Evolutionary conservation across 2,329 filamentous ascomycete genomes (phyloP), one percentile per base, ranked within the genome.

Genomic region (Fusarium praegraminearum): DNA sequence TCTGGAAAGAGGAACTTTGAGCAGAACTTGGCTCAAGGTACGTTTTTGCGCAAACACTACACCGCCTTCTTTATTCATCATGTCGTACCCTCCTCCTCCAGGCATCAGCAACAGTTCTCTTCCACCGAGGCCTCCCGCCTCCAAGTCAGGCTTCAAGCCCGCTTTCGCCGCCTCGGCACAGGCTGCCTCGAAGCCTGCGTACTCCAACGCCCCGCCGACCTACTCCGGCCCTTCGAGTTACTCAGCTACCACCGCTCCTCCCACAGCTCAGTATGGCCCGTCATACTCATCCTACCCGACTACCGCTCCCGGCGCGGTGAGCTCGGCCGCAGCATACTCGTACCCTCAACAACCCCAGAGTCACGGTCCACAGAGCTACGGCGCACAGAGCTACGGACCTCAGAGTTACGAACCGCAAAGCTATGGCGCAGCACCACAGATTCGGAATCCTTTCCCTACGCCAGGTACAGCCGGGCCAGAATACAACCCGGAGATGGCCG

Each of bases 11-110:
- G 52, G 56, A 70, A 73, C 75, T 78, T 79, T 80, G 78, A 79
- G 79, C 79, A 75, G 63, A 75, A 76, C 50, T 75, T 69, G 77
- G 82, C 83, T 84, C 82, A 83, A 86, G 85, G 85, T 86, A 86
- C 84, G 84, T 81, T 72, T 61, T 65, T 60, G 67, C 63, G 77
- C 65, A 72, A 69, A 72, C 58, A 74, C 67, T 49, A 65, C 49
- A 61, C 65, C 68, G 68, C 68, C 50, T 71, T 51, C 69, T 68
- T 57, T 85, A 82, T 89, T 89, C 87, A 90, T 89, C 87, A 95
- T 95, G 93, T 91, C 92, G 82, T 93, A 93, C 87, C 91, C 92
- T 82, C 91, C 90, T 78, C 91, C 91, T 91, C 91, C 93, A 93
- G 92, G 92, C 75, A 80, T 82, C 75, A 80, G 71, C 76, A 80